Conservation (phyloP, 208 protist genomes). For the Acanthamoeba healyi region DNA sequence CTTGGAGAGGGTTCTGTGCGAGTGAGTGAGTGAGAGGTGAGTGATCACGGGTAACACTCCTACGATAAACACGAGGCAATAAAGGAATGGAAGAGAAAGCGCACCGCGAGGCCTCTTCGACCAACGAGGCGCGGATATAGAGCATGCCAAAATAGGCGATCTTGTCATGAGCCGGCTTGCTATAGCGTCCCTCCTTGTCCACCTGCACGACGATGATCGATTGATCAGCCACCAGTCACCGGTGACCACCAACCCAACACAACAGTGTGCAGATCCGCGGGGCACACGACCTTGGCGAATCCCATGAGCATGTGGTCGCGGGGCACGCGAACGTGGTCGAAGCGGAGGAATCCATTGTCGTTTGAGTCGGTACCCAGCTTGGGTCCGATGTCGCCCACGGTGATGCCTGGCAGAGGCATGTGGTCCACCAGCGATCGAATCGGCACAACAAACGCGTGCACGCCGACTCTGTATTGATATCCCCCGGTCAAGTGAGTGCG, state of each 20-base stretch:
- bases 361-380: conserved; percentile 83
- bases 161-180: conserved; percentile 41
- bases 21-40: too few relatives aligned
- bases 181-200: conserved; percentile 76
- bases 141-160: conserved; percentile 77
- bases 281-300: background rate
- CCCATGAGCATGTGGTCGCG: conserved; percentile 78
- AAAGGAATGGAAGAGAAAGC: too few relatives aligned
- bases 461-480: conserved; percentile 85
- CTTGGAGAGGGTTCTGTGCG: too few relatives aligned
- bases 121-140: conserved; percentile 57
- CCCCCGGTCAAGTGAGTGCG: background rate
- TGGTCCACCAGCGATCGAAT: conserved; percentile 77
- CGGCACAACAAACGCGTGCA: conserved; percentile 86
- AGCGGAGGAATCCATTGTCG: conserved; percentile 87
- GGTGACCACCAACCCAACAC: too few relatives aligned
- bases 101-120: background rate
- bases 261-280: too few relatives aligned
- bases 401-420: conserved; percentile 77
- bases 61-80: too few relatives aligned
- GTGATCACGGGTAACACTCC: too few relatives aligned
- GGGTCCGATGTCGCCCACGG: conserved; percentile 84
- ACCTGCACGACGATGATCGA: conserved; percentile 80
- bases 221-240: conserved; percentile 86
- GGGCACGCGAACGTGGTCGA: conserved; percentile 84